phyloP scores from a whole-genome alignment of 208 protist genomes.

The Strigomonas culicis region DNA sequence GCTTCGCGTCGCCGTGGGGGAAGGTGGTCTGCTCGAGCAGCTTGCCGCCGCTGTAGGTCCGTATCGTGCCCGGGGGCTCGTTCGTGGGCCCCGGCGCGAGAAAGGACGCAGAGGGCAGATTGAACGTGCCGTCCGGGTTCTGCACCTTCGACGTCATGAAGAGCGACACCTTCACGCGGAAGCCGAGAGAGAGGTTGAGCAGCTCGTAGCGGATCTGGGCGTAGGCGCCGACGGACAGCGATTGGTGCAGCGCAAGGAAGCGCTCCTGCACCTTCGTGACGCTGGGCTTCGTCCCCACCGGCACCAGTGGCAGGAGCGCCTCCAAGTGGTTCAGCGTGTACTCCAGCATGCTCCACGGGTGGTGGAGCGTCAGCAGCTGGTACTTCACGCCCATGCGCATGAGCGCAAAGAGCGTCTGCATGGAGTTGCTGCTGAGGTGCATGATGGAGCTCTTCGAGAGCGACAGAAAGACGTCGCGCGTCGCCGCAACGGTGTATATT shows the following conservation, averaged over 20 bases:
- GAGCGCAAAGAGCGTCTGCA: slow-evolving; percentile 92
- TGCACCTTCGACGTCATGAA: slow-evolving; percentile 81
- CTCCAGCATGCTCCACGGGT: slow-evolving; percentile 83
- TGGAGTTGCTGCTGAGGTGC: slow-evolving; percentile 72
- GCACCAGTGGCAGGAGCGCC: slow-evolving; percentile 34
- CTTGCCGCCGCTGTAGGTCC: slow-evolving; percentile 21
- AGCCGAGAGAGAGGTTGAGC: slow-evolving; percentile 63
- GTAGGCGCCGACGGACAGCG: slow-evolving; percentile 41
- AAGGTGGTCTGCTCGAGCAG: slow-evolving; percentile 18
- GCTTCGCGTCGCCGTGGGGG: slow-evolving; percentile 41
- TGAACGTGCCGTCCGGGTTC: slow-evolving; percentile 57
- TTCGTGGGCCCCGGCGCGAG: slow-evolving; percentile 39
- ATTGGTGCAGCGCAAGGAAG: slow-evolving; percentile 22
- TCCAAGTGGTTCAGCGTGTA: slow-evolving; percentile 89
- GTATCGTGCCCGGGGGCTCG: slow-evolving; percentile 56
- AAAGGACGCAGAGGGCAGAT: slow-evolving; percentile 26
- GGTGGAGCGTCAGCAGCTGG: slow-evolving; percentile 64
- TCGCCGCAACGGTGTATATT: slow-evolving; percentile 56
- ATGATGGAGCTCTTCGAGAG: slow-evolving; percentile 86
- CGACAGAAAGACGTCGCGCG: slow-evolving; percentile 72
- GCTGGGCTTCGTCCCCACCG: slow-evolving; percentile 10
- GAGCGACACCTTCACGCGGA: slow-evolving; percentile 81
- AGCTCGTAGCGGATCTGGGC: slow-evolving; percentile 58
- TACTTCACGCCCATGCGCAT: slow-evolving; percentile 94
- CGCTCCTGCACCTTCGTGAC: slow-evolving; percentile 20